Evolutionary conservation across 306 rosid genomes (phyloP).

Genomic region (Vigna radiata): DNA sequence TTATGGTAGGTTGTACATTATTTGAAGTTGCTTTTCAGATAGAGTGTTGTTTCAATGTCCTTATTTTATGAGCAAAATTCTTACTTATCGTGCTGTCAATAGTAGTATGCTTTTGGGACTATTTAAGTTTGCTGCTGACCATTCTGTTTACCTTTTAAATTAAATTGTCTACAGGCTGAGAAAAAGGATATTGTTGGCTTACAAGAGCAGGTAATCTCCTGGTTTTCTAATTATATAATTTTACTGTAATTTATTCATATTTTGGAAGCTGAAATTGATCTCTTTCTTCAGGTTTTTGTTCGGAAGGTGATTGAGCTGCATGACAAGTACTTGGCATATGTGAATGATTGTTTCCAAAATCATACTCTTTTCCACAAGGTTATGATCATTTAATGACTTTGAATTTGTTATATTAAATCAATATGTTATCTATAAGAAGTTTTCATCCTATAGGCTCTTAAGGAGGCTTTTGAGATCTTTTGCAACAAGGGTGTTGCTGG

Average conservation of each 20-base stretch:
- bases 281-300: slow-evolving; percentile 77
- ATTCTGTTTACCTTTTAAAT: slow-evolving; percentile 31
- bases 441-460: slow-evolving; percentile 69
- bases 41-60: slow-evolving; percentile 8
- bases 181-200: slow-evolving; percentile 76
- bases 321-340: slow-evolving; percentile 85
- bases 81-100: slow-evolving; percentile 8
- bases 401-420: slow-evolving; percentile 7
- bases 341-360: slow-evolving; percentile 82
- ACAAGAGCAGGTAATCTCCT: slow-evolving; percentile 74
- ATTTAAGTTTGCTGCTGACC: slow-evolving; percentile 41
- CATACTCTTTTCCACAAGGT: slow-evolving; percentile 95
- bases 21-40: slow-evolving; percentile 20
- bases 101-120: slow-evolving; percentile 19
- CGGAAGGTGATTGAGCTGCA: slow-evolving; percentile 92
- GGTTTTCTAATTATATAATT: not conserved
- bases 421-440: slow-evolving; percentile 32
- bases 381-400: slow-evolving; percentile 45
- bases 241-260: not conserved
- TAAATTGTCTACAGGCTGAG: slow-evolving; percentile 69
- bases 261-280: slow-evolving; percentile 41
- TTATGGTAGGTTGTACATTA: slow-evolving; percentile 5
- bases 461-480: slow-evolving; percentile 92
- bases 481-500: slow-evolving; percentile 92
- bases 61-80: slow-evolving; percentile 13